Evolutionary conservation across 208 protist genomes (phyloP).

Genomic region (Leptomonas seymouri): DNA sequence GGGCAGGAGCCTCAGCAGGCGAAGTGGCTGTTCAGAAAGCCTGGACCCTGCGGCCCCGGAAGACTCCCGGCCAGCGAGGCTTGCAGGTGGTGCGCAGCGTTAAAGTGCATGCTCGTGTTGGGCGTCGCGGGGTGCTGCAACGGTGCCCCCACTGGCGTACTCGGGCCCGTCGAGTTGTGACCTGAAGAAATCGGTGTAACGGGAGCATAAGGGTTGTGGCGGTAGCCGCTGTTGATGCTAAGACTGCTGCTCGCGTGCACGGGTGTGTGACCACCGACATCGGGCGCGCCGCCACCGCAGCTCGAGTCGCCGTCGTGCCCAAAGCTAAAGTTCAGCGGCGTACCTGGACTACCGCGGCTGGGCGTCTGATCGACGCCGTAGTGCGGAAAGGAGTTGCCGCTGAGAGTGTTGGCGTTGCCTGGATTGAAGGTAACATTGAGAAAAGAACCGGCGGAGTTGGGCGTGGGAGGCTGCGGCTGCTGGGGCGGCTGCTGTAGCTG

Average conservation of each 20-base stretch:
- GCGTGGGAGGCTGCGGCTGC: slow-evolving; percentile 27
- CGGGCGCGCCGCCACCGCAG: slow-evolving; percentile 12
- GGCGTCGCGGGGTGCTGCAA: slow-evolving; percentile 16
- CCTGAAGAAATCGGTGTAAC: slow-evolving; percentile 50
- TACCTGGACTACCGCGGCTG: slow-evolving; percentile 34
- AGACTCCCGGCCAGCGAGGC: slow-evolving; percentile 1
- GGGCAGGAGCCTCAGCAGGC: slow-evolving; percentile 16
- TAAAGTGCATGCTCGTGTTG: slow-evolving; percentile 28
- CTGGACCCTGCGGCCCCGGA: slow-evolving; percentile 5
- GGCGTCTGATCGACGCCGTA: slow-evolving; percentile 27
- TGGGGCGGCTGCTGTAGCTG: neutral
- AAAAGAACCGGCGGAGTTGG: slow-evolving; percentile 32
- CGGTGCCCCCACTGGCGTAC: slow-evolving; percentile 21
- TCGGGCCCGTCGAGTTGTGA: slow-evolving; percentile 30
- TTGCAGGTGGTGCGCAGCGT: slow-evolving; percentile 23
- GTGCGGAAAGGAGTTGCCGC: slow-evolving; percentile 28
- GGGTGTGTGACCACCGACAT: slow-evolving; percentile 20
- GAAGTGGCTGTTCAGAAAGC: slow-evolving; percentile 29
- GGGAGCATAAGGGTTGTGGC: slow-evolving; percentile 72
- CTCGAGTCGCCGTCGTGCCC: slow-evolving; percentile 29
- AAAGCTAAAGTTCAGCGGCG: slow-evolving; percentile 59
- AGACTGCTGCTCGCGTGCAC: slow-evolving; percentile 44
- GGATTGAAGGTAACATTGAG: slow-evolving; percentile 49
- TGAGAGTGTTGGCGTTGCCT: slow-evolving; percentile 19
- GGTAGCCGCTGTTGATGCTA: slow-evolving; percentile 49